Evolutionary conservation across 2,329 filamentous ascomycete genomes (phyloP).

Genomic region (Penicillium sp.): DNA sequence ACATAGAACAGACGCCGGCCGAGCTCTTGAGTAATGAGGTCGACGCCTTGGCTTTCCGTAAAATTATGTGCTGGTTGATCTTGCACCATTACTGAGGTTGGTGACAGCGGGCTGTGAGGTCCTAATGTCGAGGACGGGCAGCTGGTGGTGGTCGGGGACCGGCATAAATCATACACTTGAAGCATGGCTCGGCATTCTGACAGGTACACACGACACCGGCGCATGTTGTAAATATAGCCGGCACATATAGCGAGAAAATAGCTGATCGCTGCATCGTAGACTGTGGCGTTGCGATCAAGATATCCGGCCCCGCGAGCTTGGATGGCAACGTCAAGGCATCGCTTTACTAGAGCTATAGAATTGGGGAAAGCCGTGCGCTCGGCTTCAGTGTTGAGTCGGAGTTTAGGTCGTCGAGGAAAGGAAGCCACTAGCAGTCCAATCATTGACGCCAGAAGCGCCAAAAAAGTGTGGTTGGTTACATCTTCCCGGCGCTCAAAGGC

Average conservation of each 20-base stretch:
- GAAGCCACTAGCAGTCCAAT: slow-evolving; percentile 45
- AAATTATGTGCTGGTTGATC: slow-evolving; percentile 18
- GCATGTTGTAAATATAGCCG: slow-evolving; percentile 41
- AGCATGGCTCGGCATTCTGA: slow-evolving; percentile 45
- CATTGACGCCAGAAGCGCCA: slow-evolving; percentile 47
- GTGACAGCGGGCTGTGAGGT: slow-evolving; percentile 25
- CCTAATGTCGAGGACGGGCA: slow-evolving; percentile 12
- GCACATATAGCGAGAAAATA: slow-evolving; percentile 45
- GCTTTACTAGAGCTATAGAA: slow-evolving; percentile 43
- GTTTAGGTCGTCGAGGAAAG: slow-evolving; percentile 45
- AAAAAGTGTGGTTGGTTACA: slow-evolving; percentile 40
- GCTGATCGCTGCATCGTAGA: slow-evolving; percentile 47
- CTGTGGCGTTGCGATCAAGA: slow-evolving; percentile 41
- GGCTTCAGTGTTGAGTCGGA: slow-evolving; percentile 40
- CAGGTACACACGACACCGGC: slow-evolving; percentile 43
- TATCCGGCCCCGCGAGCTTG: slow-evolving; percentile 47
- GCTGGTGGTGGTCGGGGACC: slow-evolving; percentile 18
- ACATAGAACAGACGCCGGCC: slow-evolving; percentile 73
- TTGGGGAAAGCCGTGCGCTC: slow-evolving; percentile 42
- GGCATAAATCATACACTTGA: slow-evolving; percentile 41
- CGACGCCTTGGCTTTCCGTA: slow-evolving; percentile 21
- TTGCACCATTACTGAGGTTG: slow-evolving; percentile 22
- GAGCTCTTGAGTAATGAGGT: slow-evolving; percentile 47
- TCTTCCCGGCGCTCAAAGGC: slow-evolving; percentile 46
- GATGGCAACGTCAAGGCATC: slow-evolving; percentile 44